Conservation (phyloP, 371 early-diverging fungal genomes). For the Capniomyces stellatus region DNA sequence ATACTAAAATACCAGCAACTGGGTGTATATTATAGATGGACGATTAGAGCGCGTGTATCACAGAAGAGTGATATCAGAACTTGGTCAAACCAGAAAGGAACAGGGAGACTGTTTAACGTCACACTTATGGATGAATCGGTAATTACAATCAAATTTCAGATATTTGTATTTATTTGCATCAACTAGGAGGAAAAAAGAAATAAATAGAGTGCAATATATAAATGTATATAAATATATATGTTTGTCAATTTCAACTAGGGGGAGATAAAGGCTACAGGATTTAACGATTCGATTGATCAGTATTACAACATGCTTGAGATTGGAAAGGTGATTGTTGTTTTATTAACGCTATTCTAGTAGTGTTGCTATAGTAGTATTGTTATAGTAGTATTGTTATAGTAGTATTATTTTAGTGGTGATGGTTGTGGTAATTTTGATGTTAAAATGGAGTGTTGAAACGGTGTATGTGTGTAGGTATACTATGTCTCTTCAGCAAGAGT, state of each 20-base stretch:
- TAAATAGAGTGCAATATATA: too few relatives aligned
- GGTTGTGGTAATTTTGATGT: too few relatives aligned
- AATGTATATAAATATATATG: too few relatives aligned
- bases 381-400: too few relatives aligned
- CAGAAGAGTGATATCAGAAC: conserved; percentile 63
- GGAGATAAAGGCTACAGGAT: conserved; percentile 81
- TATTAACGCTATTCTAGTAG: conserved; percentile 6
- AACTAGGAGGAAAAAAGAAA: not conserved
- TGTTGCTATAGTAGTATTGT: not conserved
- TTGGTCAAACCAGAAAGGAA: conserved; percentile 60
- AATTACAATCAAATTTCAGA: not conserved
- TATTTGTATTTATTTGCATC: not conserved
- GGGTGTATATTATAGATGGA: conserved; percentile 35
- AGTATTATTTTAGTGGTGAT: too few relatives aligned
- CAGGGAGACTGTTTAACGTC: conserved; percentile 81
- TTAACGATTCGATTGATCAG: conserved; percentile 60
- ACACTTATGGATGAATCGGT: conserved; percentile 56
- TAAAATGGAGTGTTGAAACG: too few relatives aligned
- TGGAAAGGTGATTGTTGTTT: conserved; percentile 29
- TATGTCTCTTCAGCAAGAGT: conserved; percentile 67
- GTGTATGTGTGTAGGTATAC: too few relatives aligned
- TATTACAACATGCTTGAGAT: conserved; percentile 56
- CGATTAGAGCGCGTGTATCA: conserved; percentile 72
- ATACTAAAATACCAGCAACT: not conserved
- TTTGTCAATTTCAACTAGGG: conserved; percentile 26